Conservation (phyloP, 2,329 filamentous ascomycete genomes). For the Myriosclerotinia scirpicola region DNA sequence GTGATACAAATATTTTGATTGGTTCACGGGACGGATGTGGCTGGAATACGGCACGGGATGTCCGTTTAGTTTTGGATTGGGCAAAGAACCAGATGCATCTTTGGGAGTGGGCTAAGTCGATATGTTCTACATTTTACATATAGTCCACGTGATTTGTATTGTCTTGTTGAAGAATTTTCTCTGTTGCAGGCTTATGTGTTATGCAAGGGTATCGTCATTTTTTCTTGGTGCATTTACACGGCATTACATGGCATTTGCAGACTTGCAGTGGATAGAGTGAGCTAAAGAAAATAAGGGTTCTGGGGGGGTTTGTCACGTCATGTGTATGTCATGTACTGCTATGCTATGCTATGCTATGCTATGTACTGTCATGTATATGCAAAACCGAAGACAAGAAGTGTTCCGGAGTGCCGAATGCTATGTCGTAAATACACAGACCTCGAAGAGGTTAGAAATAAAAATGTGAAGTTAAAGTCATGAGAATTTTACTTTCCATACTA, state of each 20-base stretch:
- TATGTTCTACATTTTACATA: not conserved
- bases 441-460: slow-evolving; percentile 1
- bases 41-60: slow-evolving; percentile 6
- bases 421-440: not conserved
- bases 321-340: not conserved
- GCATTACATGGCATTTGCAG: not conserved
- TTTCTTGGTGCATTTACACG: not conserved
- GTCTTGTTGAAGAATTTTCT: slow-evolving; percentile 9
- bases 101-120: not conserved
- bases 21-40: not conserved
- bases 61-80: not conserved
- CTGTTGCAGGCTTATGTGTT: not conserved
- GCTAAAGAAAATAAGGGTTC: not conserved
- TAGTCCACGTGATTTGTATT: slow-evolving; percentile 9
- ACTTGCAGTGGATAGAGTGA: not conserved
- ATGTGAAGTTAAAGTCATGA: not conserved
- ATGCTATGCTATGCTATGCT: not conserved
- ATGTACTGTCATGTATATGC: slow-evolving; percentile 10
- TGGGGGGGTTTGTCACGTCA: too few relatives aligned
- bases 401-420: not conserved
- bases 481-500: not conserved
- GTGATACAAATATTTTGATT: not conserved
- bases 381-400: not conserved
- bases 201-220: not conserved
- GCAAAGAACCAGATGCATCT: not conserved